Evolutionary conservation across 179 eudicot genomes (phyloP), one percentile per base, ranked within the genome.

Genomic region (Drosera spatulata): DNA sequence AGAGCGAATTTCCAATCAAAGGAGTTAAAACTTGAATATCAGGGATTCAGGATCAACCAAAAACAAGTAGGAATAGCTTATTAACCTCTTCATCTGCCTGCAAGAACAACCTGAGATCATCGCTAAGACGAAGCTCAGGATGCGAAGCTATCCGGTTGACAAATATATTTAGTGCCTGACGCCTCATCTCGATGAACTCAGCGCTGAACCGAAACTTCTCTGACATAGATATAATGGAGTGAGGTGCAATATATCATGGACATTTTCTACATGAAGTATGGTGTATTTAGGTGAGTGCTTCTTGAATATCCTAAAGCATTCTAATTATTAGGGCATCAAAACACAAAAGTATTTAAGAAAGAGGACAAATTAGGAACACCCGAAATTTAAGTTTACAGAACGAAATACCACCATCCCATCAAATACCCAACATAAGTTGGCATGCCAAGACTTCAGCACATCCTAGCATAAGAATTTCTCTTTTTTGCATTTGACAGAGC

Each of bases 131-230:
- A 73, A 86, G 95, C 68, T 81, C 90, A 39, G 71, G 83, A 75
- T 93, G 99, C 41, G 88, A 86, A 50, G 97, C 93, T 68, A 89
- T 77, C 49, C 97, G 82, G 67, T 93, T 93, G 60, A 89, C 82
- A 86, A 93, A 93, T 43, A 79, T 75, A 77, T 93, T 90, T 80
- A 93, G 66, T 46, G 88, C 97, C 69, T 93, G 93, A 57, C 97
- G 89, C 73, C 99, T 86, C 97, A 89, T 84, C 73, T 93, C 97
- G 73, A 93, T 89, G 61, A 93, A 93, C 74, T 89, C 99, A 44
- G 99, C 93, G 83, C 81, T 89, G 64, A 93, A 93, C 67, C 93
- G 87, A 58, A 93, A 93, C 68, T 93, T 93, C 77, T 93, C 99
- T 93, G 85, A 77, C 73, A 13, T 46, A 69, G 42, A 59, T 58